Conservation (phyloP, 441 rosid genomes). For the Populus tomentosa region DNA sequence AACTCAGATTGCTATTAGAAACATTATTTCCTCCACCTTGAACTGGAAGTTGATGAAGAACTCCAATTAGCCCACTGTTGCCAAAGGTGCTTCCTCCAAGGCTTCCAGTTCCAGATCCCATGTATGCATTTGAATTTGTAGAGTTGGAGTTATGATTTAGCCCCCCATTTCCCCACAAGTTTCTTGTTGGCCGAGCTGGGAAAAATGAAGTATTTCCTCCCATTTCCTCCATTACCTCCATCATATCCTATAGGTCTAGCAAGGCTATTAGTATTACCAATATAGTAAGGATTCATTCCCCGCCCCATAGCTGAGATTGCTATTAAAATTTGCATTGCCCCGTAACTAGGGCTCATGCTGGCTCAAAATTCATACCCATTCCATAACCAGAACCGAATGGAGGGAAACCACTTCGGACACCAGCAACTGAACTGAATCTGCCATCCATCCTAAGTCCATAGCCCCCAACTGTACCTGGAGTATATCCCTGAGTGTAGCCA, state of each 20-base stretch:
- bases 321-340: conserved; percentile 57
- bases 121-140: conserved; percentile 49
- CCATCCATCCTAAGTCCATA: conserved; percentile 86
- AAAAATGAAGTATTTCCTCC: conserved; percentile 85
- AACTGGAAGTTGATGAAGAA: conserved; percentile 48
- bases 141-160: conserved; percentile 51
- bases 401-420: conserved; percentile 71
- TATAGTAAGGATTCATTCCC: conserved; percentile 77
- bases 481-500: conserved; percentile 85
- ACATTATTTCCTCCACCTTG: conserved; percentile 57
- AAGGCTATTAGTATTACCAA: conserved; percentile 70
- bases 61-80: conserved; percentile 56
- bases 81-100: conserved; percentile 56
- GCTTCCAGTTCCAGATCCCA: conserved; percentile 60
- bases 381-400: conserved; percentile 66
- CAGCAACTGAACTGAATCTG: conserved; percentile 73
- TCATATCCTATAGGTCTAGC: conserved; percentile 62
- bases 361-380: conserved; percentile 78
- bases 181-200: conserved; percentile 71
- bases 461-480: conserved; percentile 68
- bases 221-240: conserved; percentile 75
- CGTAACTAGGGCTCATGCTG: conserved; percentile 66
- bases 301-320: conserved; percentile 70
- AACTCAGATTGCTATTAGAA: conserved; percentile 46
- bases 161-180: conserved; percentile 84